Base-by-base conservation (phyloP, 768 basidiomycete genomes). In the Mycena belliarum region DNA sequence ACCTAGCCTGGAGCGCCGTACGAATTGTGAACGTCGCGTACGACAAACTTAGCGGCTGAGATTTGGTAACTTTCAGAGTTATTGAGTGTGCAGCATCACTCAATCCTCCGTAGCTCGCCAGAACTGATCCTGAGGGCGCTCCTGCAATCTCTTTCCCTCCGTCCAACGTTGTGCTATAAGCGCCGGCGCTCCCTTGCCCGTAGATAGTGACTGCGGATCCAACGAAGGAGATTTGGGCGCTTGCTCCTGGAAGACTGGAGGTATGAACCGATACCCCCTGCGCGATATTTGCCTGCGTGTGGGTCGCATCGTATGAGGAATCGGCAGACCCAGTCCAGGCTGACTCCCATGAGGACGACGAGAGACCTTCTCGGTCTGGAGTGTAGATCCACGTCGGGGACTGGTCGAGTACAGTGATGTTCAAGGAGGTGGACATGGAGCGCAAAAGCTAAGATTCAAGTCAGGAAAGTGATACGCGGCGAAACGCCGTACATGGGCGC, bases 101-200 rank as follows among this genome's bases (percentile, higher is more conserved):
- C 28, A 66, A 28, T 26, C 52, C 60, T 2, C 53, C 54, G 47
- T 62, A 64, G 12, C 40, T 63, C 16, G 55, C 61, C 23, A 67
- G 46, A 35, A 65, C 20, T 14, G 51, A 46, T 41, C 56, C 60
- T 1, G 23, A 29, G 2, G 63, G 58, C 8, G 23, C n/a, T 2
- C 59, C 62, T 10, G 47, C 14, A 15, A 55, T 33, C 1, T 55
- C 28, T 10, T 35, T n/a, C 3, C 41, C 50, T 8, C 43, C 49
- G 29, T 67, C 66, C 9, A 67, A n/a, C 2, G 60, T 57, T 11
- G 59, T 61, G 15, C 42, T 55, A 32, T 62, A 67, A 20, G 62
- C 60, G 4, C 59, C 61, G 37, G 63, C 60, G 3, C 48, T 57
- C 15, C 46, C 46, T 15, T 47, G 46, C 32, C 46, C 46, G 18